Conservation (phyloP, 768 basidiomycete genomes). For the Termitomyces sp. region DNA sequence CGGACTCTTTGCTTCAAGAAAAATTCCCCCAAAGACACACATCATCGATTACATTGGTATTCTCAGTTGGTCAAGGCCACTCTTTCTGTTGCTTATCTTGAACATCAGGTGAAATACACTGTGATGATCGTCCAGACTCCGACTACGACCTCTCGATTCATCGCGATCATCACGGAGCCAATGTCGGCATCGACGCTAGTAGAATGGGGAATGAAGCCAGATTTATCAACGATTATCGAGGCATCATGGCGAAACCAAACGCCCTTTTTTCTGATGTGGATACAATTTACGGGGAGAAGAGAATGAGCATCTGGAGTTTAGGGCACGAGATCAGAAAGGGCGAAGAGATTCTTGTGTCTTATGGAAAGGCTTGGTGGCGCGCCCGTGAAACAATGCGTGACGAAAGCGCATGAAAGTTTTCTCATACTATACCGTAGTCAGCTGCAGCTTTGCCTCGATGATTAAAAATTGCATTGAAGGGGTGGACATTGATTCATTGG, state of each 20-base stretch:
- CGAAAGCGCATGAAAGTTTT: background rate
- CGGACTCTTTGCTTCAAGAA: constrained; percentile 76
- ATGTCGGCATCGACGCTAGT: constrained; percentile 75
- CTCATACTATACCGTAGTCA: background rate
- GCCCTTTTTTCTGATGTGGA: constrained; percentile 60
- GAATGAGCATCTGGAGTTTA: constrained; percentile 74
- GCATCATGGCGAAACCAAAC: constrained; percentile 64
- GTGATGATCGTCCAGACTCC: constrained; percentile 64
- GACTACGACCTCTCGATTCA: constrained; percentile 87
- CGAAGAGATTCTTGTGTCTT: constrained; percentile 82
- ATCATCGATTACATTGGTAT: constrained; percentile 71
- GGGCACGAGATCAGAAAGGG: constrained; percentile 62
- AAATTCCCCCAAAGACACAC: constrained; percentile 58
- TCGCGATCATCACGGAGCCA: constrained; percentile 49
- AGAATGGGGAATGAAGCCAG: constrained; percentile 79
- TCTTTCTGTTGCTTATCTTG: constrained; percentile 4
- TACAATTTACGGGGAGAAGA: constrained; percentile 50
- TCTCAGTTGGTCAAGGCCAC: background rate
- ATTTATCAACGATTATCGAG: constrained; percentile 90
- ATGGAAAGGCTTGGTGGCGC: constrained; percentile 85
- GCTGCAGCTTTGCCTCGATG: too few species aligned
- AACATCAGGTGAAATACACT: constrained; percentile 69
- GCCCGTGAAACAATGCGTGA: constrained; percentile 26
- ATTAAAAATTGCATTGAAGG: background rate
- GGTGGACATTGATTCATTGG: background rate